Percentiles rank a stretch among this genome's conserved stretches.
These are phyloP conservation scores for Cercospora sp. DNA, from an alignment of 2,329 filamentous ascomycete species.

Conservation along the genomic window DNA sequence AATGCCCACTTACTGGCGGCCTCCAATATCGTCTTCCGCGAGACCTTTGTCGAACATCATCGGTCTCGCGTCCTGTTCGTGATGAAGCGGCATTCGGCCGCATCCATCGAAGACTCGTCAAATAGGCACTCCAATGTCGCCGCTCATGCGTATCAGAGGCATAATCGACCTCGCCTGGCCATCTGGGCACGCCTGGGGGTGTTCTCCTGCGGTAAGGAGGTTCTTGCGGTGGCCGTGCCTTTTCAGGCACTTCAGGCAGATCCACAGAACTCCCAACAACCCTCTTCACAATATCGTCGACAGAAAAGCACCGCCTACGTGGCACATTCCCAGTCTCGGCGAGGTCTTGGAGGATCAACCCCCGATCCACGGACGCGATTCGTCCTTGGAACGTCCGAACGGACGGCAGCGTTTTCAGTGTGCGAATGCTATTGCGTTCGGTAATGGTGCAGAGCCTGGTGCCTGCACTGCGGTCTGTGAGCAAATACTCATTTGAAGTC, in stretches of 20 bases:
- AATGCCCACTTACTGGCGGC: constrained; percentile 38
- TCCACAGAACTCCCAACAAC: constrained; percentile 6
- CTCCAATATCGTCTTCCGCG: constrained; percentile 30
- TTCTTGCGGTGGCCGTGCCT: constrained; percentile 27
- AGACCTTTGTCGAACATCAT: not conserved
- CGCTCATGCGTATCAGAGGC: not conserved
- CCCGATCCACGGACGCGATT: not conserved
- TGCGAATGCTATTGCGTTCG: constrained; percentile 46
- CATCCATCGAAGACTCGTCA: not conserved
- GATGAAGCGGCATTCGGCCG: not conserved
- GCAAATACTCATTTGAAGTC: not conserved
- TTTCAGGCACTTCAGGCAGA: constrained; percentile 5
- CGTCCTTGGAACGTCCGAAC: constrained; percentile 28
- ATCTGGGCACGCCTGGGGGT: constrained; percentile 35
- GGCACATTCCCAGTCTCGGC: too few relatives aligned
- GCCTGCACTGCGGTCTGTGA: constrained; percentile 36
- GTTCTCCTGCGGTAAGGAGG: constrained; percentile 32
- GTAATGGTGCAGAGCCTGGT: constrained; percentile 48
- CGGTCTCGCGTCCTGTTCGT: not conserved
- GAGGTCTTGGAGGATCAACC: not conserved
- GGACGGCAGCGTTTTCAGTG: constrained; percentile 42
- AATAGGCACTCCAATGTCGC: not conserved
- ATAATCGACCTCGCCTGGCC: constrained; percentile 25
- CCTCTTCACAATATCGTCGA: constrained; percentile 21
- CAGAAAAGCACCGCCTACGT: constrained; percentile 27